Base-by-base conservation (phyloP, 2,329 filamentous ascomycete genomes). In the Fusarium odoratissimum region DNA sequence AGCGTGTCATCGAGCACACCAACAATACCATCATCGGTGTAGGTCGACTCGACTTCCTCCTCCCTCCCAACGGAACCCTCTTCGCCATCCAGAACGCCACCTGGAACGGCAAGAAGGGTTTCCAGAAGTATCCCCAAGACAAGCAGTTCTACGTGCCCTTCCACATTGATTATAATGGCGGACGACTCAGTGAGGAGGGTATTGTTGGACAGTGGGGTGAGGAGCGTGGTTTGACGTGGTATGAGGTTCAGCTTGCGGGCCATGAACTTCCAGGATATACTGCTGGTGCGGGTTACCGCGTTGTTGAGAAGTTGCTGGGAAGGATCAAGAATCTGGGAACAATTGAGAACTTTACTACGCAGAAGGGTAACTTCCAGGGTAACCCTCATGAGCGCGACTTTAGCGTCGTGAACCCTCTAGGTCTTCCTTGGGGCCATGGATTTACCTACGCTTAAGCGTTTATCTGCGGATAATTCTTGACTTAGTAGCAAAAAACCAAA, bases 1-100 rank as follows among this genome's bases (percentile, higher is more conserved):
- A 57, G 8, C 77, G 78, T 6, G 79, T 80, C 5, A 79, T 80
- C 6, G 78, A 80, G 52, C 68, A 75, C 33, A 80, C 78, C 1
- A 79, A 80, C 60, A 80, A 80, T 69, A 79, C 77, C 23, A 79
- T 80, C 28, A 79, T 80, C 9, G 79, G 77, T 0, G 71, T 71
- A 7, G 79, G 79, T 5, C 71, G 73, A 16, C 69, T 80, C 5
- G 93, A 95, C 80, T 92, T 87, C 77, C 86, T 93, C 70, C 86
- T 93, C 3, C 84, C 92, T 16, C 85, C 86, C 77, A 92, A 93
- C 79, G 93, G 93, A 23, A 93, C 92, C 0, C 85, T 95, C 3
- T 84, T 93, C 11, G 87, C 88, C 1, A 90, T 95, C 55, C 92
- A 95, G 78, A 95, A 95, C 82, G 93, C 94, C 87, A 95, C 92